Conservation (phyloP, 345 rosid species). For the Murraya paniculata region DNA sequence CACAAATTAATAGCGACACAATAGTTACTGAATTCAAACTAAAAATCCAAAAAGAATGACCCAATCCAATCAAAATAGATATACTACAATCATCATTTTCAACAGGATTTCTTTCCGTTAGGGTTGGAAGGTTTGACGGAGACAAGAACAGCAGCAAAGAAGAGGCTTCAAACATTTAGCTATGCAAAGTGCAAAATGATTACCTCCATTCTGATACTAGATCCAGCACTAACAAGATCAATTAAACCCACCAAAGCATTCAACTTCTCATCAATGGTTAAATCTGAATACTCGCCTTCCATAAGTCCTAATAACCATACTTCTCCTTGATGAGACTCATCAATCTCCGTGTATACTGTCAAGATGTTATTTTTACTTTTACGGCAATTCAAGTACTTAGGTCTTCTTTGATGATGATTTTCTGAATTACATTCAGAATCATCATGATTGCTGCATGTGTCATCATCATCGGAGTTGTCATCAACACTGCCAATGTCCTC, state of each 20-base stretch:
- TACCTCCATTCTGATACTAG: conserved; percentile 81
- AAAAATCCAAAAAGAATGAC: neutral
- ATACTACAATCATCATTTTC: neutral
- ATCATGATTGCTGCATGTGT: conserved; percentile 48
- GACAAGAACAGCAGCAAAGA: neutral
- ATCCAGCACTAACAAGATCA: conserved; percentile 79
- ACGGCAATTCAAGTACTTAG: conserved; percentile 21
- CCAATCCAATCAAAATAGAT: neutral
- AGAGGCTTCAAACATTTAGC: neutral
- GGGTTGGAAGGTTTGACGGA: neutral
- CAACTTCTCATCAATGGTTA: conserved; percentile 85
- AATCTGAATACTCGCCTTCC: conserved; percentile 94
- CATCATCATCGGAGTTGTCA: conserved; percentile 48
- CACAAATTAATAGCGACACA: neutral
- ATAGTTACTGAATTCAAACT: neutral
- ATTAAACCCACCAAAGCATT: conserved; percentile 75
- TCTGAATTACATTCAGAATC: conserved; percentile 59
- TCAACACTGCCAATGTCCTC: conserved; percentile 89
- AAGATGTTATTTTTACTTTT: conserved; percentile 44
- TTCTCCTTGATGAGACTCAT: conserved; percentile 93
- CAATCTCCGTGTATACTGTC: conserved; percentile 65
- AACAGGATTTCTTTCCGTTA: neutral
- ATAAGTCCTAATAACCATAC: conserved; percentile 87
- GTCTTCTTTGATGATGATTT: conserved; percentile 35
- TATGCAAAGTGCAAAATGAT: conserved; percentile 9